phyloP scores from a whole-genome alignment of 2,329 filamentous ascomycete genomes.

The Fusarium globosum region DNA sequence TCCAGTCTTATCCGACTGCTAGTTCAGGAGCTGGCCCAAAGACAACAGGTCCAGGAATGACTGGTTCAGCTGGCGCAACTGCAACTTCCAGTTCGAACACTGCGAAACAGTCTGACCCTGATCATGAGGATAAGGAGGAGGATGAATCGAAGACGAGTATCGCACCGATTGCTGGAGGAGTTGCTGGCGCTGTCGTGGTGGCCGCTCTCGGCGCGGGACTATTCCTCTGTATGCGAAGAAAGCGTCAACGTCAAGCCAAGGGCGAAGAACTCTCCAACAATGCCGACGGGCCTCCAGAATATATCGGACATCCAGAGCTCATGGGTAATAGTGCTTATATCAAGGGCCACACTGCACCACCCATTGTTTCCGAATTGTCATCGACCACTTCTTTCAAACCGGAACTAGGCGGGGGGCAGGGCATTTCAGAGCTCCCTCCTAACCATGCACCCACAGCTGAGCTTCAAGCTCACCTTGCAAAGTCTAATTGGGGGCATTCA shows the following conservation, averaged over 20 bases:
- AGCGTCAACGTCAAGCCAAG: constrained; percentile 41
- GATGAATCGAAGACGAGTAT: constrained; percentile 37
- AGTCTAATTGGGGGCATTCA: constrained; percentile 33
- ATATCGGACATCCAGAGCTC: constrained; percentile 50
- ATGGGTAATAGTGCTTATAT: constrained; percentile 33
- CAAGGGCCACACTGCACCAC: constrained; percentile 12
- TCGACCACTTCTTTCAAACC: constrained; percentile 41
- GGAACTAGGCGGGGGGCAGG: constrained; percentile 39
- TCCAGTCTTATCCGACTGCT: constrained; percentile 26
- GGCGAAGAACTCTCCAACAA: constrained; percentile 39
- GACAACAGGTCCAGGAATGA: constrained; percentile 23
- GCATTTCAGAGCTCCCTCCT: constrained; percentile 38
- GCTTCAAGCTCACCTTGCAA: constrained; percentile 39
- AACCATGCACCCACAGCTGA: constrained; percentile 44
- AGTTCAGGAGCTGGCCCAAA: constrained; percentile 22
- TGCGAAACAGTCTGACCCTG: neutral
- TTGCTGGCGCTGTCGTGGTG: constrained; percentile 44
- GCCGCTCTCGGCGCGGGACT: constrained; percentile 45
- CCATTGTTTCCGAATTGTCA: constrained; percentile 34
- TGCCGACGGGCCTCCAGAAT: constrained; percentile 29
- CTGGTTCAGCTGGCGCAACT: constrained; percentile 21
- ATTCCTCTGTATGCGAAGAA: constrained; percentile 53
- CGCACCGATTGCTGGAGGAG: constrained; percentile 50
- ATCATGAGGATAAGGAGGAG: constrained; percentile 1
- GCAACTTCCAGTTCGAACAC: neutral